A percentile compares a stretch with the other conserved stretches of the same genome.
Conservation (phyloP, 1,284 basidiomycete genomes). For the Papiliotrema laurentii region DNA sequence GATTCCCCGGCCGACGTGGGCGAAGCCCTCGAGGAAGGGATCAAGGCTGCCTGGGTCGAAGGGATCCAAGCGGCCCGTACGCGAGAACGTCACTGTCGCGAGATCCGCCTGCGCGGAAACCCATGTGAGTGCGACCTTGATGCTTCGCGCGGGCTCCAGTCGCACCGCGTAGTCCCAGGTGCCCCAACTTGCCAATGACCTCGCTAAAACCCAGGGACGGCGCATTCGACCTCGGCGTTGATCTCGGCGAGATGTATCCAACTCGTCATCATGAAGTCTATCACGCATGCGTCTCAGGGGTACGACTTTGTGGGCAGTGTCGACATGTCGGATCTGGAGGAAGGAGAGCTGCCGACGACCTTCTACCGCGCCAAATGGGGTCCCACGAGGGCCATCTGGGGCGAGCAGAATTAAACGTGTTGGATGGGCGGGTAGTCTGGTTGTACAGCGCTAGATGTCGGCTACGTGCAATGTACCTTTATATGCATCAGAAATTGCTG, state of each 20-base stretch:
- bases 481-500: too few relatives aligned
- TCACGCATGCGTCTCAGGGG: constrained; percentile 26
- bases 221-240: constrained; percentile 29
- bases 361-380: constrained; percentile 34
- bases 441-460: too few relatives aligned
- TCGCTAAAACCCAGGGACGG: constrained; percentile 22
- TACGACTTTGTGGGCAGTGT: constrained; percentile 40
- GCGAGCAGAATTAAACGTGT: neutral
- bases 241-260: constrained; percentile 42
- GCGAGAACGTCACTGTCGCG: constrained; percentile 41
- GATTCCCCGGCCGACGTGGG: constrained; percentile 45
- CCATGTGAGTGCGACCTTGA: constrained; percentile 42
- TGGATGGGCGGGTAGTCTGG: neutral
- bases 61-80: constrained; percentile 41
- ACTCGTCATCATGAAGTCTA: constrained; percentile 37
- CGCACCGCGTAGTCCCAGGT: neutral
- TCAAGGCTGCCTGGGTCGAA: constrained; percentile 38
- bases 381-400: constrained; percentile 10
- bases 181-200: neutral
- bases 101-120: constrained; percentile 34
- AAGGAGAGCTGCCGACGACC: constrained; percentile 39
- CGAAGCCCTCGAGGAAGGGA: constrained; percentile 39
- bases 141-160: neutral
- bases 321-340: constrained; percentile 39
- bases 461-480: too few relatives aligned